Base-by-base conservation (phyloP, 2,329 filamentous ascomycete genomes). In the Dactylellina drechsleri region DNA sequence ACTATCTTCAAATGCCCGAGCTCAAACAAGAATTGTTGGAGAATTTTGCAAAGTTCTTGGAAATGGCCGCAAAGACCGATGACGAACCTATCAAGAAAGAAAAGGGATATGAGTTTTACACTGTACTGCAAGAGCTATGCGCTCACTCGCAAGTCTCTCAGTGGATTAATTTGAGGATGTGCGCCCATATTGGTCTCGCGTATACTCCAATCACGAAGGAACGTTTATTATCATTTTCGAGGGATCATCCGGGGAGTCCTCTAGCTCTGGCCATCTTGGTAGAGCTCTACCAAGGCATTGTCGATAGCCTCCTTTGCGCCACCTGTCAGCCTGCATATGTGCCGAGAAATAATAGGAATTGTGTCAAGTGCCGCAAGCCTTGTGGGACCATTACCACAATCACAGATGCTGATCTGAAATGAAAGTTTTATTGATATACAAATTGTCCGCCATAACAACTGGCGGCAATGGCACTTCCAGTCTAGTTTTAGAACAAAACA, bases 1-100 rank as follows among this genome's bases (percentile, higher is more conserved):
- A 60, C 16, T 60, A 47, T 31, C 41, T 60, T 8, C 8, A 31
- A 47, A 60, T 60, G 20, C 18, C 13, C 5, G 57, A 2, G 3
- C 20, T 60, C n/a, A 60, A 49, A 10, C 16, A 8, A 2, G 43
- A 49, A 16, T 28, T 60, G 4, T 18, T 60, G 1, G 23, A 47
- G 1, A 18, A 13, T 13, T 18, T 23, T n/a, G 18, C n/a, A 5
- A 13, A 52, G 12, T 18, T 13, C 18, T 52, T 18, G 18, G 4
- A 13, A 8, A 47, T 47, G 8, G 43, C 43, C 5, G 15, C 16
- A 16, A 15, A 3, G 6, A 5, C 13, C 13, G 13, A 18, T 47
- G 15, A 47, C 4, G 13, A 47, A 2, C 43, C 43, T 13, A 47
- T 15, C 43, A 47, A 47, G 43, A 47, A 15, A 18, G 15, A 15